A percentile compares a stretch with the other conserved stretches of the same genome.
Evolutionary conservation across 2,329 filamentous ascomycete species (phyloP).

Genomic region (Pseudogymnoascus sp.): DNA sequence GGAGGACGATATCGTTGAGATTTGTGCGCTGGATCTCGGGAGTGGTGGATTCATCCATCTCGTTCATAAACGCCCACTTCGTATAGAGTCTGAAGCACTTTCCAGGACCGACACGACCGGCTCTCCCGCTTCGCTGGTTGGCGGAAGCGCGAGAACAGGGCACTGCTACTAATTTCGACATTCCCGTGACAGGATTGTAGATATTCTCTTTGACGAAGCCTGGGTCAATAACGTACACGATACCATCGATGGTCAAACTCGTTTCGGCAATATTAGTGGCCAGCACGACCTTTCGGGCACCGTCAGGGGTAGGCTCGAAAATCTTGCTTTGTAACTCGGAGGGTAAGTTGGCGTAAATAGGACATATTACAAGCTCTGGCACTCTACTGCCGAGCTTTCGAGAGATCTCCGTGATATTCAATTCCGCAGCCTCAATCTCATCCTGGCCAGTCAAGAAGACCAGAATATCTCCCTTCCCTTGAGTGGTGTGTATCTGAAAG

Average conservation of each 20-base stretch:
- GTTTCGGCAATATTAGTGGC: slow-evolving; percentile 98
- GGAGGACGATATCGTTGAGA: slow-evolving; percentile 72
- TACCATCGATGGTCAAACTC: slow-evolving; percentile 88
- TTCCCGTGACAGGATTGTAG: slow-evolving; percentile 84
- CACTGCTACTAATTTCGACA: slow-evolving; percentile 85
- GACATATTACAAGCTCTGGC: slow-evolving; percentile 80
- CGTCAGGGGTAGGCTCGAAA: slow-evolving; percentile 83
- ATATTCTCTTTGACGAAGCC: slow-evolving; percentile 94
- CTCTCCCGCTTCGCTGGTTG: slow-evolving; percentile 86
- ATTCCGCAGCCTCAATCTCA: slow-evolving; percentile 84
- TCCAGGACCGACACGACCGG: slow-evolving; percentile 83
- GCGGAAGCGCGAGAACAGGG: slow-evolving; percentile 88
- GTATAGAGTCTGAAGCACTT: slow-evolving; percentile 94
- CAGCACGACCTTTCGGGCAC: slow-evolving; percentile 81
- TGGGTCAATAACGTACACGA: slow-evolving; percentile 91
- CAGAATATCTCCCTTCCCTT: slow-evolving; percentile 79
- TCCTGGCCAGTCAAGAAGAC: slow-evolving; percentile 95
- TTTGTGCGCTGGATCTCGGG: slow-evolving; percentile 92
- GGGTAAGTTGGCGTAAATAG: slow-evolving; percentile 89
- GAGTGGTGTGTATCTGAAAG: slow-evolving; percentile 88
- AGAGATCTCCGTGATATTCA: slow-evolving; percentile 76
- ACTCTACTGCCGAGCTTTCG: slow-evolving; percentile 78
- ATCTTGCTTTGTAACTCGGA: slow-evolving; percentile 88
- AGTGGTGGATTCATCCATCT: slow-evolving; percentile 84
- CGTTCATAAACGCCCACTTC: slow-evolving; percentile 88